phyloP scores from a whole-genome alignment of 257 asterid species.

The Osmanthus fragrans region DNA sequence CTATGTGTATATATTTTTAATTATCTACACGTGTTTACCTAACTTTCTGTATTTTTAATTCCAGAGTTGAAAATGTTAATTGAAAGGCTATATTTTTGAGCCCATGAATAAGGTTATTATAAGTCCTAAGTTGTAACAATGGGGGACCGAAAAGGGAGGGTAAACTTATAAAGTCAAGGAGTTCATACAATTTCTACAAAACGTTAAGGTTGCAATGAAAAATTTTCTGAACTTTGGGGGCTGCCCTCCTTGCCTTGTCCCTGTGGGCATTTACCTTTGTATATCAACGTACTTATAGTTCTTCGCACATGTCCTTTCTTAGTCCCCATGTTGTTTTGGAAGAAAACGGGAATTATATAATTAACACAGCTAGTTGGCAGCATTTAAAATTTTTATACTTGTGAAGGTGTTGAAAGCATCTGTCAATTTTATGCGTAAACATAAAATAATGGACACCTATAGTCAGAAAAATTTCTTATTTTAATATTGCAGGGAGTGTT shows the following conservation, averaged over 20 bases:
- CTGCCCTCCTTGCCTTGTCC: background rate
- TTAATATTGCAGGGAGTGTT: background rate
- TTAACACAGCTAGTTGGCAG: background rate
- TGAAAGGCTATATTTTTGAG: background rate
- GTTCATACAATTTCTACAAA: background rate
- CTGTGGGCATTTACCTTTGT: background rate
- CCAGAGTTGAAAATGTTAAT: background rate
- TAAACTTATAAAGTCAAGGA: background rate
- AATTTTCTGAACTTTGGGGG: background rate
- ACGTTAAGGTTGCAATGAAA: background rate
- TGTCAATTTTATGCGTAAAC: background rate
- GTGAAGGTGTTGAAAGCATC: background rate
- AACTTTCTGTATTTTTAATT: background rate
- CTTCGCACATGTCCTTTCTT: background rate
- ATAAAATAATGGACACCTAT: background rate
- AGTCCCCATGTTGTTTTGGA: background rate
- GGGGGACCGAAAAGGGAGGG: background rate
- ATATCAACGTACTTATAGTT: background rate
- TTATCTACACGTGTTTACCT: background rate
- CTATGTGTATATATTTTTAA: background rate
- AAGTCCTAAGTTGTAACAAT: background rate
- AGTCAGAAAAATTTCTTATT: background rate
- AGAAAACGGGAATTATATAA: too few species aligned
- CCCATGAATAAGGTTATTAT: background rate
- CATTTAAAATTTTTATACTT: too few species aligned